Percentiles rank a stretch among this genome's conserved stretches.
phyloP scores from a whole-genome alignment of 441 rosid species.

The Aleurites moluccanus region DNA sequence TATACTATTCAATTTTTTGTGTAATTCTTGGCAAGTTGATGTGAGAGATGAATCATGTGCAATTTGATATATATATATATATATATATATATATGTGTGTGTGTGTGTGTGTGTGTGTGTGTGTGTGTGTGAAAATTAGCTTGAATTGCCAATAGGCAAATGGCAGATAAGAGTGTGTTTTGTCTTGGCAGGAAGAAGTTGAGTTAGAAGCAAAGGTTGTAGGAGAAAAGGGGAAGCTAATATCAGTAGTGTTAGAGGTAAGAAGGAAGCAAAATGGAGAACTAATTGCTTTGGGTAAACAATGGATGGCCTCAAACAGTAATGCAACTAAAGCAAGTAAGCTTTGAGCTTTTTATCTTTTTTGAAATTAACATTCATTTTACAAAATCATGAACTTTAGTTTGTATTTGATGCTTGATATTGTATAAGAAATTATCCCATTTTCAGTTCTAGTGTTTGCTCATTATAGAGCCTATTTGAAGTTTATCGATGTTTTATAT shows the following conservation, averaged over 20 bases:
- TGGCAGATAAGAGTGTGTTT: too few relatives aligned
- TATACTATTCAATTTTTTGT: too few relatives aligned
- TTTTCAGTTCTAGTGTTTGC: background rate
- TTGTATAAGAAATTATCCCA: background rate
- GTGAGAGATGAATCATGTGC: too few relatives aligned
- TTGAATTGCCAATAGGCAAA: too few relatives aligned
- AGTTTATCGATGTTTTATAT: too few relatives aligned
- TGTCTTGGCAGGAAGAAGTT: slow-evolving; percentile 47
- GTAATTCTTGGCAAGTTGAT: too few relatives aligned
- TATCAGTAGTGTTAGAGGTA: slow-evolving; percentile 46
- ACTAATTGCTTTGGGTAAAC: slow-evolving; percentile 54
- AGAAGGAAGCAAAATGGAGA: slow-evolving; percentile 41
- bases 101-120: too few relatives aligned
- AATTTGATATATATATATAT: too few relatives aligned
- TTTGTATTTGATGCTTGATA: background rate
- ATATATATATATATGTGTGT: too few relatives aligned
- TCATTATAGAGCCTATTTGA: background rate
- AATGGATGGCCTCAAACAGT: slow-evolving; percentile 48
- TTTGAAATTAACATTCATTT: background rate
- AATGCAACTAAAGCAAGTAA: slow-evolving; percentile 32
- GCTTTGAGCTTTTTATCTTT: slow-evolving; percentile 30
- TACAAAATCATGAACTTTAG: too few relatives aligned
- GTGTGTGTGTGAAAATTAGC: too few relatives aligned
- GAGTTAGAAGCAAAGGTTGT: slow-evolving; percentile 54
- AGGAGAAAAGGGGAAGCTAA: slow-evolving; percentile 43